These are phyloP conservation scores for Botrytis elliptica DNA, from an alignment of 2,329 filamentous ascomycete genomes.

Conservation along the genomic window DNA sequence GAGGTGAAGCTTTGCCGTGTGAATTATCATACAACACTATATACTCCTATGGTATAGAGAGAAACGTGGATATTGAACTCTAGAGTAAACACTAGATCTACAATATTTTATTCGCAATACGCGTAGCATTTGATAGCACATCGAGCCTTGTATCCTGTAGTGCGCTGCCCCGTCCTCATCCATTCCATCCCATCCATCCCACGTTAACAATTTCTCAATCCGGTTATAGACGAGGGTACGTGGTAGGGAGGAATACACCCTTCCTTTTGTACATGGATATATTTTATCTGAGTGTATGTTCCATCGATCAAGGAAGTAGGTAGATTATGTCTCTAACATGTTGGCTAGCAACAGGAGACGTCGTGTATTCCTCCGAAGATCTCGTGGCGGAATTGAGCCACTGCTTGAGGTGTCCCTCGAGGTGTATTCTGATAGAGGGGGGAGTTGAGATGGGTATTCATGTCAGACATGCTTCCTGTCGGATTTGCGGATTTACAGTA, in stretches of 20 bases:
- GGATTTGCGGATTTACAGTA: too few species aligned
- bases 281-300: not conserved
- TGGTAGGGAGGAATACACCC: not conserved
- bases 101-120: not conserved
- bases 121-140: not conserved
- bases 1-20: not conserved
- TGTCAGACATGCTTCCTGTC: not conserved
- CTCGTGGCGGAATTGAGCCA: not conserved
- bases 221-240: not conserved
- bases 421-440: not conserved
- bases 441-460: too few species aligned
- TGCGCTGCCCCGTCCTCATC: not conserved
- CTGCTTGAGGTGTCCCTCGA: not conserved
- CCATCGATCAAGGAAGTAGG: not conserved
- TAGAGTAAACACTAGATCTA: not conserved
- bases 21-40: not conserved
- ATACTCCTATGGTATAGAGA: not conserved
- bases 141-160: not conserved
- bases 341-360: not conserved
- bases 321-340: not conserved
- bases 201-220: not conserved
- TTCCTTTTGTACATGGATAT: not conserved
- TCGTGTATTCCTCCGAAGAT: not conserved
- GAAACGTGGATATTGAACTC: not conserved
- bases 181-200: not conserved